Conservation (phyloP, 1,284 basidiomycete species). For the Heterobasidion occidentale region DNA sequence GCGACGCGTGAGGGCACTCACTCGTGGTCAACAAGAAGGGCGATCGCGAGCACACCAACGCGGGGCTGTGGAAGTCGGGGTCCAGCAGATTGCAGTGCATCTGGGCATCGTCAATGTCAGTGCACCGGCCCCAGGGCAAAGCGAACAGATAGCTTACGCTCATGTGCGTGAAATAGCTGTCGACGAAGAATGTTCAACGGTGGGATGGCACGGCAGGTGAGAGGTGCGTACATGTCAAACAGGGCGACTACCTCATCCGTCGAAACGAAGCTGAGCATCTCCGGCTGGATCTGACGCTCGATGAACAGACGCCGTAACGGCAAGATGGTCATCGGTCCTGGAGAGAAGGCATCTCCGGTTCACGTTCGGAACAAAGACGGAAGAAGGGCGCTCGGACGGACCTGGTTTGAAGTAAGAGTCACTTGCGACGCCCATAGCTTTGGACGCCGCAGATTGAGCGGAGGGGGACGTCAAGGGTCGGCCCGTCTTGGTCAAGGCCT, state of each 20-base stretch:
- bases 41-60: constrained; percentile 84
- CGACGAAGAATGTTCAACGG: constrained; percentile 3
- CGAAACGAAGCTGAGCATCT: constrained; percentile 79
- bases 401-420: constrained; percentile 94
- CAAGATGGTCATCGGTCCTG: constrained; percentile 80
- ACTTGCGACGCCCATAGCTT: constrained; percentile 72
- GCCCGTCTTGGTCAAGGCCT: constrained; percentile 17
- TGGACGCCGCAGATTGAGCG: constrained; percentile 14
- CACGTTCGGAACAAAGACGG: constrained; percentile 7
- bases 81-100: constrained; percentile 73
- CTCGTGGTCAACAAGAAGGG: constrained; percentile 91
- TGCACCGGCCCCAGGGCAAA: not conserved
- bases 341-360: constrained; percentile 4
- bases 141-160: constrained; percentile 39
- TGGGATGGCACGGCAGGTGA: constrained; percentile 1
- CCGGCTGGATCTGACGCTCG: constrained; percentile 83
- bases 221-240: constrained; percentile 76
- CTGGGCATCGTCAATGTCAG: constrained; percentile 26
- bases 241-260: constrained; percentile 84
- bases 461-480: constrained; percentile 5
- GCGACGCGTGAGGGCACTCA: constrained; percentile 31
- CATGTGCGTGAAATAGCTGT: constrained; percentile 71
- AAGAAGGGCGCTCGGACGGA: constrained; percentile 18
- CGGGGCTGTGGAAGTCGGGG: constrained; percentile 83
- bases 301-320: constrained; percentile 83